Evolutionary conservation across 495 filamentous ascomycete genomes (phyloP).

Genomic region (Oidiodendron maius): DNA sequence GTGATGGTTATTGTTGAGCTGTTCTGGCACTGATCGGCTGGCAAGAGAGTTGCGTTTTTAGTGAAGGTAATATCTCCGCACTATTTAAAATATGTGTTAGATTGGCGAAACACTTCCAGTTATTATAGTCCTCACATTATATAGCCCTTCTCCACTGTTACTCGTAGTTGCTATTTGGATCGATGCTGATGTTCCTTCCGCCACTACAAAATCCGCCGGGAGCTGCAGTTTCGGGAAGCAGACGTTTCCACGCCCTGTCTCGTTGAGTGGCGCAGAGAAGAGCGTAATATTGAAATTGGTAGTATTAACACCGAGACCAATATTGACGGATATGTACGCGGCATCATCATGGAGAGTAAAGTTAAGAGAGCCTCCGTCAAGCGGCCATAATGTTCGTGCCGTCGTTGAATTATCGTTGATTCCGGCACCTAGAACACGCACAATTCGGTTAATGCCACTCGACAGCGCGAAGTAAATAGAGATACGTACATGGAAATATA

Average conservation of each 20-base stretch:
- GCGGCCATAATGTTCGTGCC: background rate
- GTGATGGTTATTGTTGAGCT: background rate
- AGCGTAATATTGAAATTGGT: background rate
- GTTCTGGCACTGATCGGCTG: background rate
- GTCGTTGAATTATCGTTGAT: background rate
- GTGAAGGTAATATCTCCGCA: background rate
- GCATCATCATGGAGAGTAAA: background rate
- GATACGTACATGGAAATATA: background rate
- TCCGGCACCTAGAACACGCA: background rate
- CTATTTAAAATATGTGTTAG: background rate
- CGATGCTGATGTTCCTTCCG: background rate
- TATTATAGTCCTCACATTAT: background rate
- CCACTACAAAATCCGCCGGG: background rate
- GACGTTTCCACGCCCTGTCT: background rate
- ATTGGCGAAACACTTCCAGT: background rate
- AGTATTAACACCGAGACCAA: background rate
- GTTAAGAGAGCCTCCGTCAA: conserved; percentile 1
- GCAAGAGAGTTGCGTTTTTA: background rate
- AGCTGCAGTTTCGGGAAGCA: background rate
- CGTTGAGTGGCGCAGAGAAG: background rate
- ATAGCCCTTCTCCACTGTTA: background rate
- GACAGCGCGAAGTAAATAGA: background rate
- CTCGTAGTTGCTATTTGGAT: background rate
- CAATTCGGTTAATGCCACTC: background rate
- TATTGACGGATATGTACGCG: background rate